Evolutionary conservation across 2,329 filamentous ascomycete genomes (phyloP).

Genomic region (Claviceps monticola): DNA sequence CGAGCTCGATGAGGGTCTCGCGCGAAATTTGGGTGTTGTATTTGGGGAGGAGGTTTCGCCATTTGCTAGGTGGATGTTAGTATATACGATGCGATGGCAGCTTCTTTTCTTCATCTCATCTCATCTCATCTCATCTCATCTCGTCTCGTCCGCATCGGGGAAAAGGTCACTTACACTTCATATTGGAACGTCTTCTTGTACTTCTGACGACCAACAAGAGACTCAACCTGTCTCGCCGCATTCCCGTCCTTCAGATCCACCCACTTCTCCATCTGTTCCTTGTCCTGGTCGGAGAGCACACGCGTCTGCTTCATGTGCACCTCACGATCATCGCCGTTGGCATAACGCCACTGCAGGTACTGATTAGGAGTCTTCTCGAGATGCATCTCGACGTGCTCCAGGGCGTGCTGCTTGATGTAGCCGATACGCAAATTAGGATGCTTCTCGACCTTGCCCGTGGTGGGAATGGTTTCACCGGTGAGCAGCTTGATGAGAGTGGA

Average conservation of each 20-base stretch:
- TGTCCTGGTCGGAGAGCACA: constrained; percentile 71
- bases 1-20: constrained; percentile 73
- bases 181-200: constrained; percentile 99
- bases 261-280: constrained; percentile 79
- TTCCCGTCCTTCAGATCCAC: constrained; percentile 77
- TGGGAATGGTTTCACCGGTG: constrained; percentile 81
- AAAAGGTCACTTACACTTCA: constrained; percentile 56
- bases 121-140: too few relatives aligned
- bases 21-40: constrained; percentile 85
- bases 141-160: background rate
- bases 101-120: too few relatives aligned
- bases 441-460: constrained; percentile 81
- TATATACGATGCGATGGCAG: too few relatives aligned
- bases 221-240: constrained; percentile 64
- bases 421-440: constrained; percentile 97
- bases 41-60: constrained; percentile 79
- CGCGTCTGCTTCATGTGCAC: constrained; percentile 97
- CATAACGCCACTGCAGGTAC: constrained; percentile 97
- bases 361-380: constrained; percentile 98
- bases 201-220: constrained; percentile 91
- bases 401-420: constrained; percentile 98
- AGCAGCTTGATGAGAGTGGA: constrained; percentile 96
- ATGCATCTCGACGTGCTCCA: constrained; percentile 99
- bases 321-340: constrained; percentile 91
- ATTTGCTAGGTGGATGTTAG: constrained; percentile 46